Evolutionary conservation across 2,329 filamentous ascomycete genomes (phyloP), one percentile per base, ranked within the genome.

Genomic region (Byssochlamys sp.): DNA sequence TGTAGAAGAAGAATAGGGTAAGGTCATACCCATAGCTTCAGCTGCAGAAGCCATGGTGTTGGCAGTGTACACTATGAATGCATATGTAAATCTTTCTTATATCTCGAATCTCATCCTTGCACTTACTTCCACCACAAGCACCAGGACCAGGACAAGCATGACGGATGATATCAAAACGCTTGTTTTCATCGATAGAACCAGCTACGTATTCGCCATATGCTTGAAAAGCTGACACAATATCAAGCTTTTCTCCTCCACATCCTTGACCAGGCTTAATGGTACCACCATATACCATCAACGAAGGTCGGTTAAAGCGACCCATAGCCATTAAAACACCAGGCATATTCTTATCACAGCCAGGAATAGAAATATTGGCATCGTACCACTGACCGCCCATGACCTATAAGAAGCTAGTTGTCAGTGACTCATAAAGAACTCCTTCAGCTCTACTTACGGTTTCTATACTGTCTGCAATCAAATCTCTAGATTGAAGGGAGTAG

Each of bases 271-370:
- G 90, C 72, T 89, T 86, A 72, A 97, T 99, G 48, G 89, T 91
- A 54, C 94, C 94, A 65, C 94, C 94, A 70, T 99, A 99, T 28
- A 99, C 89, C 94, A 99, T 99, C 71, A 99, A 81, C 66, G 89
- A 91, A 29, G 94, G 94, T 53, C 94, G 81, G 79, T 99, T 97
- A 64, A 96, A 85, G 65, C 94, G 84, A 35, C 91, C 92, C 89
- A 96, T 96, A 57, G 91, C 94, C 69, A 94, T 94, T 67, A 91
- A 78, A 12, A 94, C 89, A 74, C 89, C 89, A 1, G 91, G 91
- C 94, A 99, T 97, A 78, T 99, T 99, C 85, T 99, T 99, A 82
- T 99, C 94, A 76, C 94, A 99, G 53, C 94, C 94, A 11, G 94
- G 94, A 67, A 99, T 88, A 55, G 90, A 95, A 71, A 99, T 88